Base-by-base conservation (phyloP, 169 alveolate genomes). In the Cryptosporidium ryanae region DNA sequence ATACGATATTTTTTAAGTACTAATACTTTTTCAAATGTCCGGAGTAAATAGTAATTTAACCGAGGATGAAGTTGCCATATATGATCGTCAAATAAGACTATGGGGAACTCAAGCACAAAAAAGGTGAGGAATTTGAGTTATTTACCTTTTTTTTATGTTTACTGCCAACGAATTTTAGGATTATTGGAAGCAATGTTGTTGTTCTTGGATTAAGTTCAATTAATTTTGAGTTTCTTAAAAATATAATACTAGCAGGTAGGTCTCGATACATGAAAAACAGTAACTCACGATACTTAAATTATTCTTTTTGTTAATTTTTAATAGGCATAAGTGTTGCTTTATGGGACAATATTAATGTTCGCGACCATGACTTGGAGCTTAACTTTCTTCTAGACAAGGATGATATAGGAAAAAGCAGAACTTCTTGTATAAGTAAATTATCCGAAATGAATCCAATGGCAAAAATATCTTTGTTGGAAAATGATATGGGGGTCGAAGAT, bases 91-190 rank as follows among this genome's bases (percentile, higher is more conserved):
- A 57, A 84, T 90, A 48, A 82, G 93, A 21, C 89, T 90, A 12
- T 90, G 93, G 93, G 93, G 93, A 1, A 54, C 81, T 23, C 90
- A 90, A 21, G 82, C 90, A 38, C 93, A 90, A 46, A 48, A 66
- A 38, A 90, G 64, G 93, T 87, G 52, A 34, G 91, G 15, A 15
- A n/a, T 5, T 4, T 8, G 29, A 0, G 31, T 23, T 63, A 32
- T 63, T 63, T 63, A 27, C 0, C 46, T 6, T 31, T 55, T 31
- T 65, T 4, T 12, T 52, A n/a, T 29, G 15, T 18, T n/a, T 52
- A 52, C 5, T 52, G 13, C 12, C 13, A n/a, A 21, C 5, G 21
- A n/a, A 4, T 52, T 52, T 52, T 55, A 90, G 92, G 59, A 57
- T 90, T 25, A 68, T 82, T 43, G 34, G 65, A 34, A 61, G 90